Percentiles rank a stretch among this genome's conserved stretches.
Conservation (phyloP, 2,329 filamentous ascomycete species). For the Aspergillus sp. region DNA sequence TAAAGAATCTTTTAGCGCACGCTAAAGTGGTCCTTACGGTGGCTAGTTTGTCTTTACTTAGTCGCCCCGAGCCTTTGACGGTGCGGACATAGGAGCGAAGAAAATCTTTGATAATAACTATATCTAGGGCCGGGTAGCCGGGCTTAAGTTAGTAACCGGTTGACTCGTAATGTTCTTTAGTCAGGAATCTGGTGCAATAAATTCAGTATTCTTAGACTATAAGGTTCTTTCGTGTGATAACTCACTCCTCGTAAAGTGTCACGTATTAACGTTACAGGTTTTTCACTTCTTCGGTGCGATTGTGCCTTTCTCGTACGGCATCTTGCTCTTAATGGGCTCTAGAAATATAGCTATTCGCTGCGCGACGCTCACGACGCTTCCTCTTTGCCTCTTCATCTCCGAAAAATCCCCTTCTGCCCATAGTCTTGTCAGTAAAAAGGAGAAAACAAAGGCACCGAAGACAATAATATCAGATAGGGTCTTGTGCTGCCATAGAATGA, state of each 20-base stretch:
- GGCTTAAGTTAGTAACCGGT: constrained; percentile 3
- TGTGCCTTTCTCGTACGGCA: not conserved
- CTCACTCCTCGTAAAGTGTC: not conserved
- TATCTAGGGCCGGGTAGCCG: constrained; percentile 1
- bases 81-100: constrained; percentile 2
- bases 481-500: not conserved
- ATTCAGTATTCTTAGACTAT: not conserved
- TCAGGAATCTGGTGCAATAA: not conserved
- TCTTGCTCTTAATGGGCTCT: constrained; percentile 1
- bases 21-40: constrained; percentile 2
- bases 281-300: not conserved
- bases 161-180: constrained; percentile 3
- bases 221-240: not conserved
- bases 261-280: not conserved
- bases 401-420: not conserved
- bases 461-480: not conserved
- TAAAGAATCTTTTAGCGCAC: constrained; percentile 3
- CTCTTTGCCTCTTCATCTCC: not conserved
- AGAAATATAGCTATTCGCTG: not conserved
- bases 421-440: not conserved
- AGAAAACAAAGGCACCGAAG: not conserved
- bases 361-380: not conserved
- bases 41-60: constrained; percentile 2
- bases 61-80: constrained; percentile 1
- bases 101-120: constrained; percentile 5